Evolutionary conservation across 257 asterid species (phyloP), one percentile per base, ranked within the genome.

Genomic region (Nicotiana paniculata): DNA sequence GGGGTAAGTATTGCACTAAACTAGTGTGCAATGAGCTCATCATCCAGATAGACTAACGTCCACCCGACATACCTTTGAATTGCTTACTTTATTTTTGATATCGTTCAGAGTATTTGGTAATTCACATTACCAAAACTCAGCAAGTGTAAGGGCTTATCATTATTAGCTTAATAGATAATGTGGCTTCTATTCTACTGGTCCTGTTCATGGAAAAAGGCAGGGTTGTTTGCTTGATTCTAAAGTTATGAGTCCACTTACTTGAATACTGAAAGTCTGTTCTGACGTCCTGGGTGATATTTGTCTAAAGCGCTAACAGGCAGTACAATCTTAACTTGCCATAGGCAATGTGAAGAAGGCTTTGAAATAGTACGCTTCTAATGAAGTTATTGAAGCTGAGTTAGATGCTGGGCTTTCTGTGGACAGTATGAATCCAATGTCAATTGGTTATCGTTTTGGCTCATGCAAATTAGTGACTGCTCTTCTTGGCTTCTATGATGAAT

Each of bases 1-100:
- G 46, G 79, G 92, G 99, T 92, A 86, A 85, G 81, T 66, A 72
- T 43, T 61, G 26, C 63, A 16, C 53, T 28, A 26, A 75, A 75
- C 9, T 51, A 7, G 30, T 74, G 62, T 28, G 46, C 46, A 75
- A 15, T 26, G 79, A 15, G 2, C 46, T 75, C 9, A 13, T 46
- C 24, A 72, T 72, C 61, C 39, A 46, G 61, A 46, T 46, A 43
- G 26, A 70, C 33, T 39, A 5, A 11, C 10, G 3, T 39, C 57
- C 57, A 26, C 80, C 28, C 2, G 43, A 15, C 63, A 75, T 28
- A n/a, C 80, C 80, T 51, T 51, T 75, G 63, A 75, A 48, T 51
- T 51, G 35, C 1, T 75, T 75, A 51, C 63, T 75, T 75, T 28
- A 51, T 74, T 74, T 74, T 37, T 74, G 24, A 48, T 74, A 48